Evolutionary conservation across 495 filamentous ascomycete species (phyloP), one percentile per base, ranked within the genome.

Genomic region (Sabuloglossum arenarium): DNA sequence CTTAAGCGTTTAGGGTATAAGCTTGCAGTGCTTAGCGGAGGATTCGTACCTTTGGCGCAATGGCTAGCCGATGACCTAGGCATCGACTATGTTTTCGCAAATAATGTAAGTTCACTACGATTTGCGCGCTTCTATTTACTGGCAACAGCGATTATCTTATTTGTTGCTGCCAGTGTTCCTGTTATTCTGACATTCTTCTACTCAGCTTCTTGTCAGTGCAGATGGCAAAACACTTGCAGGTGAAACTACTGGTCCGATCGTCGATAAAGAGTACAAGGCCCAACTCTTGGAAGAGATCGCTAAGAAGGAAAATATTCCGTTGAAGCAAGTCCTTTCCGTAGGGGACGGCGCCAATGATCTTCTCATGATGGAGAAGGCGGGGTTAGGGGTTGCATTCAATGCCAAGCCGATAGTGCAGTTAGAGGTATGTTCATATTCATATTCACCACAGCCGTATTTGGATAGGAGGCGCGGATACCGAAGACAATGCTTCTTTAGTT

Each of bases 271-370:
- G 62, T 77, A 81, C 57, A 98, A 98, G 68, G 74, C 79, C 37
- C 71, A 81, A 34, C 74, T 94, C 9, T 75, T 97, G 32, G 68
- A 81, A 1, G 75, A 84, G 64, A 85, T 97, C 58, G 86, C 91
- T 0, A 72, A 71, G 14, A 76, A 84, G 54, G 80, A 93, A 61
- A 73, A 71, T 25, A 80, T 94, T 46, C 63, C 77, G 0, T 67
- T 89, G 16, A 72, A 80, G n/a, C 83, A 93, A 67, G 82, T 85
- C 12, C 69, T 96, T 28, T 85, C 86, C 10, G 82, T 96, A 0
- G 91, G 91, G 12, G 91, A 98, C 63, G 91, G 91, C 25, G 89
- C 91, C 39, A 98, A 98, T 62, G 91, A 98, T 63, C 71, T 98
- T 37, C 73, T 84, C 43, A 98, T 98, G 91, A 85, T 98, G 69